These are phyloP conservation scores for Cladophialophora yegresii DNA, from an alignment of 2,329 filamentous ascomycete genomes.

Conservation along the genomic window DNA sequence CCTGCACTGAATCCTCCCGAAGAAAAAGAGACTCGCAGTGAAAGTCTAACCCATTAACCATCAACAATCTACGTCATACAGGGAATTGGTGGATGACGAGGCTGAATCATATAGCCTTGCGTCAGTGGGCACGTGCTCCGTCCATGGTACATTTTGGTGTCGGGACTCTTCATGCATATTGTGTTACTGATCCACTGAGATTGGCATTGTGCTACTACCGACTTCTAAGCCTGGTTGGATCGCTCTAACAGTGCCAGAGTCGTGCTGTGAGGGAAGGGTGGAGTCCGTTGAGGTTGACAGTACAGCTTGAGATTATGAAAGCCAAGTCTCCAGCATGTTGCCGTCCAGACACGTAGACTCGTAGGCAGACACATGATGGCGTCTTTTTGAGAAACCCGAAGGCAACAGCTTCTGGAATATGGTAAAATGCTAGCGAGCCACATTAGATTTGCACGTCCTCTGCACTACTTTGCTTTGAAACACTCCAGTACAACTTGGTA, in stretches of 20 bases:
- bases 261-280: neutral
- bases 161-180: neutral
- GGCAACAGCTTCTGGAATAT: neutral
- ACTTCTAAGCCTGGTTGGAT: neutral
- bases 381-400: neutral
- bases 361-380: neutral
- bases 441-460: neutral
- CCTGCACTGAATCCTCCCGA: neutral
- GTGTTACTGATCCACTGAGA: neutral
- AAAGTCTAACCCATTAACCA: neutral
- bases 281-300: neutral
- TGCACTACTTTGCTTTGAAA: conserved; percentile 10
- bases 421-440: neutral
- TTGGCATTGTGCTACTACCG: neutral
- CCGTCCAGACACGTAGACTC: too few species aligned
- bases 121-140: conserved; percentile 19
- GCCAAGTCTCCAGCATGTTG: neutral
- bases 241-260: neutral
- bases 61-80: neutral
- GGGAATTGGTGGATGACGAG: neutral
- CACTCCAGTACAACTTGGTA: conserved; percentile 19
- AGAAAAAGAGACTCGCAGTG: neutral
- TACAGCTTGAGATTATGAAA: neutral
- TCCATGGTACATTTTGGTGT: conserved; percentile 12
- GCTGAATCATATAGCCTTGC: conserved; percentile 8